A percentile compares a stretch with the other conserved stretches of the same genome.
Evolutionary conservation across 2,329 filamentous ascomycete genomes (phyloP).

Genomic region (Nigrograna mackinnonii): DNA sequence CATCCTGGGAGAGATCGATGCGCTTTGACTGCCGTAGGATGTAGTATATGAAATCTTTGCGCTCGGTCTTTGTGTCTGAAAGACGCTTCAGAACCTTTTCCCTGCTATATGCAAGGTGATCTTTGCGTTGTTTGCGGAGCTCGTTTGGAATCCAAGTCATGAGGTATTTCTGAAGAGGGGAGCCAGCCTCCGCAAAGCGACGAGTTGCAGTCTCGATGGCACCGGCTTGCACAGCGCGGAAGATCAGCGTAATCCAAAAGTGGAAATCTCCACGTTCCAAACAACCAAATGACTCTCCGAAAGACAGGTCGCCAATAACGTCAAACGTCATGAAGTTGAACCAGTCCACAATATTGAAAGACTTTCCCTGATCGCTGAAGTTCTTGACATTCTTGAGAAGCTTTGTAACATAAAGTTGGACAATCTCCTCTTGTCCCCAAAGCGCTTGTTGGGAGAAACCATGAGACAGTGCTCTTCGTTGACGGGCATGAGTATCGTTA

Average conservation of each 20-base stretch:
- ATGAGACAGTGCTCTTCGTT: conserved; percentile 32
- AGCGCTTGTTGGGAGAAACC: conserved; percentile 38
- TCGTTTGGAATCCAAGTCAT: conserved; percentile 18
- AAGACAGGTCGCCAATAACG: conserved; percentile 26
- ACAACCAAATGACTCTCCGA: conserved; percentile 25
- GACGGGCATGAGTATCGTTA: conserved; percentile 29
- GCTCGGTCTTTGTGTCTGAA: conserved; percentile 13
- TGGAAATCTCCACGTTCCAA: conserved; percentile 18
- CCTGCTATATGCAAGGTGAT: conserved; percentile 14
- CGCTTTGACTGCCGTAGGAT: conserved; percentile 16
- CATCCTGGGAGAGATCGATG: conserved; percentile 11
- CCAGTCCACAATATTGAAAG: conserved; percentile 27
- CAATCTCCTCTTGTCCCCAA: conserved; percentile 31
- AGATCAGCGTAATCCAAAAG: conserved; percentile 24
- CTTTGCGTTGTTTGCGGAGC: conserved; percentile 9
- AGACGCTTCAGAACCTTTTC: conserved; percentile 18
- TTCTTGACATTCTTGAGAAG: conserved; percentile 36
- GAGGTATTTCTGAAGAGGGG: conserved; percentile 13
- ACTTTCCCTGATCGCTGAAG: conserved; percentile 16
- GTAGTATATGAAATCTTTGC: conserved; percentile 19
- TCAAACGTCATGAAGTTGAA: conserved; percentile 25
- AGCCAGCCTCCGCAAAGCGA: conserved; percentile 11
- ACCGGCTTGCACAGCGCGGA: conserved; percentile 12
- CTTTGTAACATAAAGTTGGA: conserved; percentile 40
- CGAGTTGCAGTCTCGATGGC: conserved; percentile 11